Base-by-base conservation (phyloP, 257 asterid genomes). In the Nicotiana otophora region DNA sequence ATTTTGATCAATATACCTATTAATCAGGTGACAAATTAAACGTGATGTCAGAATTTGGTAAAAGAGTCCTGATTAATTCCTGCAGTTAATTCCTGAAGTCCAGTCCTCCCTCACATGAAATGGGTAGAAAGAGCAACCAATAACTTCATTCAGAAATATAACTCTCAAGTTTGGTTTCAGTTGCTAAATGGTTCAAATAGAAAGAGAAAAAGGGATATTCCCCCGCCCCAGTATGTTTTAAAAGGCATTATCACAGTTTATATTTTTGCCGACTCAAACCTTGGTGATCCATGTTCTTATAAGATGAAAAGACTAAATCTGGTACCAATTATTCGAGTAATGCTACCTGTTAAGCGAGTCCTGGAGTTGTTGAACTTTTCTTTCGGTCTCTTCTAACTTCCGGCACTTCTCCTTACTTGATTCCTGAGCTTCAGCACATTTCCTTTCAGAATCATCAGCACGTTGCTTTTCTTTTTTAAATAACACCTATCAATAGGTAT, bases 371-470 rank as follows among this genome's bases (percentile, higher is more conserved):
- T 89, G 87, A 84, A 90, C 96, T 87, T 90, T 87, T 85, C 87
- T 96, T 87, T 96, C 97, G 60, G 97, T 88, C 84, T 96, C 98
- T 83, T 94, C 99, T 70, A 96, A 84, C 91, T 93, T 92, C 88
- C 87, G 92, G 84, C 87, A 90, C 93, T 91, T 96, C 83, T 87
- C 96, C 81, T 92, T 94, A 64, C 87, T 89, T 87, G 90, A 89
- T 88, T 85, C 91, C 84, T 85, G 88, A 84, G 93, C 90, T 83
- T 93, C 98, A 26, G 87, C 88, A 78, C 75, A 88, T 85, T 83
- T 96, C 86, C 81, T 93, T 86, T 94, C 98, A 80, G 90, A 82
- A 33, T 90, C 93, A 87, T 94, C 98, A 79, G 97, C 98, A 82
- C 97, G 91, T 85, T 91, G 86, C 83, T 84, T 93, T 86, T 94